Percentiles rank a stretch among this genome's conserved stretches.
Evolutionary conservation across 106 monocot genomes (phyloP).

Genomic region (Amphibolis antarctica): DNA sequence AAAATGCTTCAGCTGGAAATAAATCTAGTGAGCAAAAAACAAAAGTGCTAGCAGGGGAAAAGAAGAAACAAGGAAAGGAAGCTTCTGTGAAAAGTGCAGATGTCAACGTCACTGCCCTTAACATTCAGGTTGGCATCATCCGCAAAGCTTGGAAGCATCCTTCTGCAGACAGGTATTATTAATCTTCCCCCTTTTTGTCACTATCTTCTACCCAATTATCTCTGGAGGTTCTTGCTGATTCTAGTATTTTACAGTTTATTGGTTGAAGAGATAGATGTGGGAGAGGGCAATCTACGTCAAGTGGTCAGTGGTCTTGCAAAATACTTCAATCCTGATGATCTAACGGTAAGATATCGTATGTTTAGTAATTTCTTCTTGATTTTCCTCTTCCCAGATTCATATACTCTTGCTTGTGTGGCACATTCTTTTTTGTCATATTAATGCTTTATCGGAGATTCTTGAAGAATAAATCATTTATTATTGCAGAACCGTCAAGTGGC

Average conservation of each 20-base stretch:
- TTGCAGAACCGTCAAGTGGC: slow-evolving; percentile 74
- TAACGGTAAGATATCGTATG: slow-evolving; percentile 38
- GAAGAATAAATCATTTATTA: background rate
- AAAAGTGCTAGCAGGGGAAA: too few species aligned
- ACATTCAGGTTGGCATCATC: slow-evolving; percentile 85
- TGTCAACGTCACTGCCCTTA: slow-evolving; percentile 48
- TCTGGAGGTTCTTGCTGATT: slow-evolving; percentile 4
- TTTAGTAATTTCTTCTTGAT: background rate
- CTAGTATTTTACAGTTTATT: slow-evolving; percentile 46
- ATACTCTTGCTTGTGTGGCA: background rate
- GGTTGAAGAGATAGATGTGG: slow-evolving; percentile 94
- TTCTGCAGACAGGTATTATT: slow-evolving; percentile 79
- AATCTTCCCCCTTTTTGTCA: background rate
- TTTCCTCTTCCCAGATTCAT: background rate
- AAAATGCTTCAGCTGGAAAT: slow-evolving; percentile 26
- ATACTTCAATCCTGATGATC: slow-evolving; percentile 67
- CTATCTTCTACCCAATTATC: background rate
- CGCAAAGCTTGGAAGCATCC: slow-evolving; percentile 96
- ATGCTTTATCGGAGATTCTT: background rate
- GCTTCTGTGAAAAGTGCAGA: slow-evolving; percentile 53
- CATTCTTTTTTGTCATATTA: background rate
- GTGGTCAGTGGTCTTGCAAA: slow-evolving; percentile 99
- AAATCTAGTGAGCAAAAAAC: slow-evolving; percentile 32
- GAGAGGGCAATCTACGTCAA: slow-evolving; percentile 71
- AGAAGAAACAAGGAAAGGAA: slow-evolving; percentile 34